Percentiles rank a stretch among this genome's conserved stretches.
Evolutionary conservation across 2,329 filamentous ascomycete genomes (phyloP).

Genomic region (Clonostachys byssicola): DNA sequence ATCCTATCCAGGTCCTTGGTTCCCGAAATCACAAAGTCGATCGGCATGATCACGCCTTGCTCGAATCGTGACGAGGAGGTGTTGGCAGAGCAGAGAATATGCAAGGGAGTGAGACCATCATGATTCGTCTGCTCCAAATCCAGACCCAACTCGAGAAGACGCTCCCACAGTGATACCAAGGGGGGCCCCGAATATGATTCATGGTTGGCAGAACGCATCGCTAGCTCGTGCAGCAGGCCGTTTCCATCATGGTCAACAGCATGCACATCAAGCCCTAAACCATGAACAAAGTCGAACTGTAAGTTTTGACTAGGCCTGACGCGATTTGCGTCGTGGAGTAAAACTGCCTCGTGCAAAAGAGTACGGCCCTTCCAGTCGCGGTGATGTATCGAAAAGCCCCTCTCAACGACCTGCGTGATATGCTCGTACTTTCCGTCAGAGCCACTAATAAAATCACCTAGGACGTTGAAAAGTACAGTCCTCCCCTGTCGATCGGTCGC

Average conservation of each 20-base stretch:
- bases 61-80: too few relatives aligned
- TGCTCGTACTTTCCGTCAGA: neutral
- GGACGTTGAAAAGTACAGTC: neutral
- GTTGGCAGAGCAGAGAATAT: neutral
- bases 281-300: neutral
- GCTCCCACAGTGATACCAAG: too few relatives aligned
- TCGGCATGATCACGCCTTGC: too few relatives aligned
- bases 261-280: too few relatives aligned
- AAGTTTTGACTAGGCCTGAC: neutral
- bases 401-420: neutral
- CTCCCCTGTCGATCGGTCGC: neutral
- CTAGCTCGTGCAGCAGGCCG: too few relatives aligned
- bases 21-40: neutral
- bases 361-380: neutral
- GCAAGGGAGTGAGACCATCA: neutral
- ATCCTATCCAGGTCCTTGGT: neutral
- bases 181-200: too few relatives aligned
- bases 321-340: neutral
- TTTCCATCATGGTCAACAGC: too few relatives aligned
- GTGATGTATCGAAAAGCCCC: constrained; percentile 1
- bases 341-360: neutral
- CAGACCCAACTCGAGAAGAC: too few relatives aligned
- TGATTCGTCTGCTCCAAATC: neutral
- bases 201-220: too few relatives aligned
- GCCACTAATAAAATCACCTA: too few relatives aligned